Percentiles rank a stretch among this genome's conserved stretches.
Evolutionary conservation across 2,329 filamentous ascomycete genomes (phyloP).

Genomic region (Cladophialophora carrionii): DNA sequence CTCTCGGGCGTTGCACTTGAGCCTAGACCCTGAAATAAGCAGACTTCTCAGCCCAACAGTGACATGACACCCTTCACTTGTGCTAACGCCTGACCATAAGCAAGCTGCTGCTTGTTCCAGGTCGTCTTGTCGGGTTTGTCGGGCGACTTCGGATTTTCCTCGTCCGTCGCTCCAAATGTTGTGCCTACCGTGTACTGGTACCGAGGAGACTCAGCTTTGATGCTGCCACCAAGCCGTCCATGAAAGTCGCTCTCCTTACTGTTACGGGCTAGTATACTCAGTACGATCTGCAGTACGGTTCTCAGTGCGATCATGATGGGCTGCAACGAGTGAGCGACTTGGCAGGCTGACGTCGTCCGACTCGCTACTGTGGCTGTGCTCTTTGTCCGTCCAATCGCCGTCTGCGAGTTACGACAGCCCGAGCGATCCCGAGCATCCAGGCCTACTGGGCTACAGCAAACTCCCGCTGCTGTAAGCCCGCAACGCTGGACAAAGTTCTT

Average conservation of each 20-base stretch:
- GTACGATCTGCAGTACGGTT: neutral
- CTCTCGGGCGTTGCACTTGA: conserved; percentile 6
- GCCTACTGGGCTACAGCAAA: neutral
- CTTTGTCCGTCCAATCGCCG: conserved; percentile 12
- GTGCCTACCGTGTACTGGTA: neutral
- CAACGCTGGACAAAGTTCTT: neutral
- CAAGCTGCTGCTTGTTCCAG: conserved; percentile 6
- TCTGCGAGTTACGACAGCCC: conserved; percentile 8
- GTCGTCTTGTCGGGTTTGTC: neutral
- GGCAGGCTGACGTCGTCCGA: conserved; percentile 13
- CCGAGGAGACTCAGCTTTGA: neutral
- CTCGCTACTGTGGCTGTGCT: conserved; percentile 25
- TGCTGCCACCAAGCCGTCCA: neutral
- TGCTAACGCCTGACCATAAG: conserved; percentile 7
- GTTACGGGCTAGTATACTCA: neutral
- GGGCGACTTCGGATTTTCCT: neutral
- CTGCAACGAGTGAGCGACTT: conserved; percentile 13
- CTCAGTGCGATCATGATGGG: conserved; percentile 7
- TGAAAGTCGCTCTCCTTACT: conserved; percentile 1
- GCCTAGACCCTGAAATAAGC: neutral
- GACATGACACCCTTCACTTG: neutral
- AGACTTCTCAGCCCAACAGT: neutral
- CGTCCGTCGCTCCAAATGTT: neutral
- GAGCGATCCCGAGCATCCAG: conserved; percentile 25
- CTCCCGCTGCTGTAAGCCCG: conserved; percentile 19